Evolutionary conservation across 1,284 basidiomycete species (phyloP), one percentile per base, ranked within the genome.

Genomic region (Ceratobasidium sp.): DNA sequence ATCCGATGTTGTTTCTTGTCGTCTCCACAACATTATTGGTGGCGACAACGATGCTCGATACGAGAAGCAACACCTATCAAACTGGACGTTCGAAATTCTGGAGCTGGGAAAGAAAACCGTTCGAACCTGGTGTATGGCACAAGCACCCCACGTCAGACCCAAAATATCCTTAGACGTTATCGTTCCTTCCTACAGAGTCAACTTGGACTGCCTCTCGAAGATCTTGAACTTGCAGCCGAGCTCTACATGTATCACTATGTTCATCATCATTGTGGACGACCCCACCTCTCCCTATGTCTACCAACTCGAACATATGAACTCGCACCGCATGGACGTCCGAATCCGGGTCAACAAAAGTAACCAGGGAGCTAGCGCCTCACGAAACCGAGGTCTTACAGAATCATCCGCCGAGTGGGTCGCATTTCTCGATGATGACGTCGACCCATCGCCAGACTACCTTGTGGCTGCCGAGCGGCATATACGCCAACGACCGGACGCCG

Each of bases 201-300:
- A 85, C 53, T 75, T 86, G 45, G 39, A 39, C 1, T 81, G 83
- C 65, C 80, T 89, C 79, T 82, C n/a, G 74, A 71, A 0, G 85
- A 88, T 36, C 78, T 88, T 14, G 75, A 77, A 2, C 80, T 88
- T 21, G 71, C 36, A 81, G 52, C 76, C 83, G 1, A 84, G 86
- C 0, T 9, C 76, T 0, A 82, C 83, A 0, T 85, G 83, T 74
- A 80, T 78, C 0, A 81, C 82, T 0, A 87, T 85, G 84, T 87
- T 85, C 76, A 86, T 89, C 71, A 80, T 88, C 77, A 86, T 88
- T 77, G 86, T 88, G 72, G 88, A 89, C 75, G 77, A 88, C 76
- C 87, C 87, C 0, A n/a, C 61, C 5, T 85, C 87, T 0, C 78
- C 82, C 0, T 74, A 75, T 34, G 81, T 82, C 36, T 36, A 73